phyloP scores from a whole-genome alignment of 139 green algal species.

The Micractinium conductrix region DNA sequence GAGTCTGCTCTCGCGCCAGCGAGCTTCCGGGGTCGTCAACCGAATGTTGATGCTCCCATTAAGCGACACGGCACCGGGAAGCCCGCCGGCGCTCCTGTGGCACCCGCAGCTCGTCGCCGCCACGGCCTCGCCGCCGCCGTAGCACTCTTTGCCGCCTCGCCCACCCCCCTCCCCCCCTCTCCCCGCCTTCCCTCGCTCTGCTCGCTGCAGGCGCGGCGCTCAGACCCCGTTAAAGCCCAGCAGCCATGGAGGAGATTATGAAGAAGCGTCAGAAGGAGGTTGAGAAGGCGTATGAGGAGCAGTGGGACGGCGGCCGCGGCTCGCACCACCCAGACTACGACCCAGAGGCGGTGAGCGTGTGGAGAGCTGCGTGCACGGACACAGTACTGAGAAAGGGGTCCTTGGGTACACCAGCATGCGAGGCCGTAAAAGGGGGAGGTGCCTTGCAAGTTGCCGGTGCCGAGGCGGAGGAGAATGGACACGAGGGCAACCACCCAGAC shows the following conservation, averaged over 20 bases:
- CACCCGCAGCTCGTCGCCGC: too few relatives aligned
- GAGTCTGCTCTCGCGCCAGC: neutral
- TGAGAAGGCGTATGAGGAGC: conserved; percentile 75
- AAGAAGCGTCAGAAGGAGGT: conserved; percentile 75
- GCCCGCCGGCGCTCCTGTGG: too few relatives aligned
- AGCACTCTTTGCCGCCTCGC: too few relatives aligned
- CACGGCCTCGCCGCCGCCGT: too few relatives aligned
- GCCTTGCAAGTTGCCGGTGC: too few relatives aligned
- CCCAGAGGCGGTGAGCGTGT: conserved; percentile 51
- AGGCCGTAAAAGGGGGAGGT: too few relatives aligned
- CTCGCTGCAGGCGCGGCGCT: conserved; percentile 14
- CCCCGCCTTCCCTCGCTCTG: neutral
- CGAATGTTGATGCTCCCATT: neutral
- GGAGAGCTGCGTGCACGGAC: too few relatives aligned
- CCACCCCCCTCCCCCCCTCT: neutral
- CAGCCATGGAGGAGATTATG: conserved; percentile 86
- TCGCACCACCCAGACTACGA: conserved; percentile 91
- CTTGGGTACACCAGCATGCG: too few relatives aligned
- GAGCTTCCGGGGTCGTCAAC: neutral
- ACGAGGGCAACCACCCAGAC: too few relatives aligned
- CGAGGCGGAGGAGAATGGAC: too few relatives aligned
- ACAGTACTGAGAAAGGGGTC: too few relatives aligned
- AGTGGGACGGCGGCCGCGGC: conserved; percentile 86
- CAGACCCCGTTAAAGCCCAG: neutral
- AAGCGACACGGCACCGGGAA: neutral